Conservation (phyloP, 2,329 filamentous ascomycete species). For the Pestalotiopsis sp. region DNA sequence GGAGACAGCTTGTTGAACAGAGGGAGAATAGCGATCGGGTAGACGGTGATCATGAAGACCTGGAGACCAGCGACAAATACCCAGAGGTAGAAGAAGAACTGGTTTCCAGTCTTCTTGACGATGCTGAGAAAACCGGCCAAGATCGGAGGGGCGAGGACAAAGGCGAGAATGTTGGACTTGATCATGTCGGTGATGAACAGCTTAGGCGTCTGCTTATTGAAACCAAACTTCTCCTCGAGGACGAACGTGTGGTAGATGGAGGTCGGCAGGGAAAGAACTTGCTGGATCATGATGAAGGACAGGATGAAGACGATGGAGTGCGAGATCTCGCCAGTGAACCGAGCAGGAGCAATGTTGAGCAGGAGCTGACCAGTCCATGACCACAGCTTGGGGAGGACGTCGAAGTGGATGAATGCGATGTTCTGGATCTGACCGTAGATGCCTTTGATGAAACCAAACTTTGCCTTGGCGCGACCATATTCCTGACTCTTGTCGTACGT, state of each 20-base stretch:
- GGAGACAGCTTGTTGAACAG: slow-evolving; percentile 98
- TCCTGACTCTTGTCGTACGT: slow-evolving; percentile 95
- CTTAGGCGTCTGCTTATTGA: slow-evolving; percentile 95
- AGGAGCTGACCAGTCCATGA: slow-evolving; percentile 74
- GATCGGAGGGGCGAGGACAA: slow-evolving; percentile 81
- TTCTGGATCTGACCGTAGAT: slow-evolving; percentile 88
- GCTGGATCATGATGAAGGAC: slow-evolving; percentile 79
- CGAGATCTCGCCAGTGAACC: slow-evolving; percentile 88
- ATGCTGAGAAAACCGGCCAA: slow-evolving; percentile 92
- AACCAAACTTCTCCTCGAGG: slow-evolving; percentile 93
- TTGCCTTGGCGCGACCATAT: slow-evolving; percentile 93
- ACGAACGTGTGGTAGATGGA: slow-evolving; percentile 94
- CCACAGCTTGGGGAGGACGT: slow-evolving; percentile 92
- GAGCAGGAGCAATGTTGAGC: slow-evolving; percentile 69
- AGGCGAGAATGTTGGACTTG: slow-evolving; percentile 82
- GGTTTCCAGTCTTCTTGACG: slow-evolving; percentile 87
- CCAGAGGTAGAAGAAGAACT: slow-evolving; percentile 99
- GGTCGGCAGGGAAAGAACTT: slow-evolving; percentile 75
- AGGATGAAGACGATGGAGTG: slow-evolving; percentile 94
- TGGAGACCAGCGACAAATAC: slow-evolving; percentile 86
- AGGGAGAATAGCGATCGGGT: slow-evolving; percentile 90
- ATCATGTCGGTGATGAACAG: slow-evolving; percentile 88
- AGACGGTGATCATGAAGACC: slow-evolving; percentile 93
- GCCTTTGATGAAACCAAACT: slow-evolving; percentile 79
- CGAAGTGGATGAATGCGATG: slow-evolving; percentile 83